Base-by-base conservation (phyloP, 495 filamentous ascomycete genomes). In the Coniosporium apollinis region DNA sequence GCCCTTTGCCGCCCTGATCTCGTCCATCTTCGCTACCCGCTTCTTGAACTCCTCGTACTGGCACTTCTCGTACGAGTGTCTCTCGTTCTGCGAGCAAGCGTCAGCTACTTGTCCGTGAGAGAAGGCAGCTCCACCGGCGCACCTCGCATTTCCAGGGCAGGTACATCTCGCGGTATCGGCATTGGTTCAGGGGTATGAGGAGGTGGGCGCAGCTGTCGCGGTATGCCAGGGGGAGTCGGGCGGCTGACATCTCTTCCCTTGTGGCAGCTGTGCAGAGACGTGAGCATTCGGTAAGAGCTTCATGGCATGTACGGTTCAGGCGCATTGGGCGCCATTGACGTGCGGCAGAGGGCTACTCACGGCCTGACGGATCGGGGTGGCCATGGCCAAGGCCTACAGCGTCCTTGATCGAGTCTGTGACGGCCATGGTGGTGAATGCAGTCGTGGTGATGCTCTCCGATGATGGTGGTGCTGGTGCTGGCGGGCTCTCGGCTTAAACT, bases 31-130 rank as follows among this genome's bases (percentile, higher is more conserved):
- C 39, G 80, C 80, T 38, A 97, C 89, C 21, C 89, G 78, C 69
- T 84, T 85, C 75, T 92, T 93, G 69, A 97, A 97, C 54, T 94
- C 89, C 26, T 76, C 78, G 64, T 97, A 97, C 50, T 97, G 89
- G 74, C 89, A 97, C 57, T 94, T 96, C 53, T 97, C 89, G 64
- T 97, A 97, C 50, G 70, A 75, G 60, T 97, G 89, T 66, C 89
- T 68, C 67, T 97, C 89, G 52, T 80, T 70, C 89, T 94, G 48
- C 35, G n/a, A 16, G 5, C 8, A 29, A 30, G 14, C 31, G 17
- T 41, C 26, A 37, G 37, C 28, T 21, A 30, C 15, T 21, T 26
- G 13, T 21, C n/a, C 13, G 19, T 5, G 5, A 28, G 14, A 21
- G 19, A 25, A 33, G 5, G n/a, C n/a, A 33, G 10, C 17, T 28